These are phyloP conservation scores for Xanthoconium purpureum DNA, from an alignment of 768 basidiomycete genomes.

Conservation along the genomic window DNA sequence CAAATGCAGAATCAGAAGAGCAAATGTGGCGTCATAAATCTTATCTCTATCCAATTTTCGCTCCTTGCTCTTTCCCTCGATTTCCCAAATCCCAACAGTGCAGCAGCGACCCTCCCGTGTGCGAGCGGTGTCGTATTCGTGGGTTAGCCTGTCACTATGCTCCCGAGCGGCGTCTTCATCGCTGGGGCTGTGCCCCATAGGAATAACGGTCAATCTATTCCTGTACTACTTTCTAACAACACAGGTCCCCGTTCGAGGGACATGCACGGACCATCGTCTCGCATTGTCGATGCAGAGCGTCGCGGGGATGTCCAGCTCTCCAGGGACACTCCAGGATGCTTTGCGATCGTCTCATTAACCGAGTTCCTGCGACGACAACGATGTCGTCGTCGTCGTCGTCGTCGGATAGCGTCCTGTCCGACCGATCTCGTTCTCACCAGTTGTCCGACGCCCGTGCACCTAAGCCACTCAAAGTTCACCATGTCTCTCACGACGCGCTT, in stretches of 20 bases:
- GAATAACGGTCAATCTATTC: not conserved
- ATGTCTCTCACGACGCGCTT: too few relatives aligned
- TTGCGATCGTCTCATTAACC: not conserved
- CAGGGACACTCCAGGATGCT: too few relatives aligned
- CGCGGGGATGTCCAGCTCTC: too few relatives aligned
- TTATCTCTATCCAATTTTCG: not conserved
- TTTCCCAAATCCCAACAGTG: conserved; percentile 42
- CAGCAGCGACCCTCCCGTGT: conserved; percentile 66
- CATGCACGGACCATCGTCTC: not conserved
- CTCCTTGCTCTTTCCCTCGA: not conserved
- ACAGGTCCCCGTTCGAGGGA: too few relatives aligned
- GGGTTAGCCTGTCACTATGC: conserved; percentile 66
- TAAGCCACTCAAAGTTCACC: not conserved
- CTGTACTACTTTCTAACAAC: not conserved
- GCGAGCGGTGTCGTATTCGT: conserved; percentile 59
- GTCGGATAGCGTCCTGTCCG: not conserved
- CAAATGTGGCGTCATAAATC: conserved; percentile 49
- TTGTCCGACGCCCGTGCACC: not conserved
- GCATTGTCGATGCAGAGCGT: not conserved
- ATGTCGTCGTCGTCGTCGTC: too few relatives aligned
- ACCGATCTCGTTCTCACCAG: not conserved
- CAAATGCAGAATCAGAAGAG: conserved; percentile 69
- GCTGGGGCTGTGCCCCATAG: conserved; percentile 3
- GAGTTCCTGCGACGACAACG: too few relatives aligned
- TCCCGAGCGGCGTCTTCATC: conserved; percentile 44